Evolutionary conservation across 148 eudicot genomes (phyloP).

Genomic region (Amaranthus cruentus): DNA sequence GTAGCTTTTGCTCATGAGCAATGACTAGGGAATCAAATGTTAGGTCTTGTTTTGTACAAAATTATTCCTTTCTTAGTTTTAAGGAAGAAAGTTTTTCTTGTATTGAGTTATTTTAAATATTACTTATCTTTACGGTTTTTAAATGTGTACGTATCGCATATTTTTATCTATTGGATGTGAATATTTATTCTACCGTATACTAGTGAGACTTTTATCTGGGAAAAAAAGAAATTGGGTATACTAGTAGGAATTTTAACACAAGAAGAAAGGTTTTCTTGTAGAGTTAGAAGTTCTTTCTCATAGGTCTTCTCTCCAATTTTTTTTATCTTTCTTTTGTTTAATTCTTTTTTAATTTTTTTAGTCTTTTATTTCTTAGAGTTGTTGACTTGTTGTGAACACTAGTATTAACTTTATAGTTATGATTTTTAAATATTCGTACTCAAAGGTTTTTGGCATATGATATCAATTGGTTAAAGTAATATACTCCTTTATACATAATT

Average conservation of each 20-base stretch:
- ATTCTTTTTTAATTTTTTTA: not conserved
- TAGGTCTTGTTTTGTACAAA: conserved; percentile 47
- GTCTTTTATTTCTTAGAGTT: not conserved
- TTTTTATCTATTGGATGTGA: not conserved
- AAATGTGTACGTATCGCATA: too few relatives aligned
- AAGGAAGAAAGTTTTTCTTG: conserved; percentile 21
- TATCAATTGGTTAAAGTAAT: too few relatives aligned
- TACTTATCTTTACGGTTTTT: not conserved
- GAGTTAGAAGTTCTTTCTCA: not conserved
- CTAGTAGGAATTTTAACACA: too few relatives aligned
- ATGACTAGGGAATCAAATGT: conserved; percentile 27
- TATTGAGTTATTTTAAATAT: not conserved
- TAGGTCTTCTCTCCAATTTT: not conserved
- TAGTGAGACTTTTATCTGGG: too few relatives aligned
- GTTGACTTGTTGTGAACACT: too few relatives aligned
- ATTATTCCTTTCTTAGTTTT: conserved; percentile 22
- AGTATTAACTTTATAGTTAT: too few relatives aligned
- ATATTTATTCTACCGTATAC: not conserved
- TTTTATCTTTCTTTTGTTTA: not conserved
- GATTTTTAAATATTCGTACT: too few relatives aligned
- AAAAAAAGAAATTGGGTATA: too few relatives aligned
- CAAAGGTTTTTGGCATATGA: too few relatives aligned
- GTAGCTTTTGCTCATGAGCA: conserved; percentile 30
- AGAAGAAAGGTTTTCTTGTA: conserved; percentile 11
- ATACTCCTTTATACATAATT: too few relatives aligned